phyloP scores from a whole-genome alignment of 208 protist species.

The Phytomonas sp. region DNA sequence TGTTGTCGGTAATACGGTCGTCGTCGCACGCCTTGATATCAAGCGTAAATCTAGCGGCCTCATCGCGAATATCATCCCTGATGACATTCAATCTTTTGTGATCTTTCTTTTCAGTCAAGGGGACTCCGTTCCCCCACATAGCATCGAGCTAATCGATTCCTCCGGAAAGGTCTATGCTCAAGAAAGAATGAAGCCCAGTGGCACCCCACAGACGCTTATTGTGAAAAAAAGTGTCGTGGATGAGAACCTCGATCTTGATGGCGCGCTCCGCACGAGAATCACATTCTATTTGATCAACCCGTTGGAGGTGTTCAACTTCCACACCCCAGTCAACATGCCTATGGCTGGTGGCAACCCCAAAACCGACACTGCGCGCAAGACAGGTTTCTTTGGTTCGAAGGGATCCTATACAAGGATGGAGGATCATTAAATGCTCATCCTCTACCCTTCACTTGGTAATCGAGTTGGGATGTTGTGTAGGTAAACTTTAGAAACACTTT shows the following conservation, averaged over 20 bases:
- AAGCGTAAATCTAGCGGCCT: conserved; percentile 32
- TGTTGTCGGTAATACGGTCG: conserved; percentile 28
- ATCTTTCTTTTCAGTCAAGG: conserved; percentile 75
- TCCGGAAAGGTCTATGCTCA: conserved; percentile 26
- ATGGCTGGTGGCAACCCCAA: neutral
- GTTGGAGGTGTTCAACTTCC: conserved; percentile 40
- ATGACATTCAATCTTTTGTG: conserved; percentile 39
- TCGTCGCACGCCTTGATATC: conserved; percentile 48
- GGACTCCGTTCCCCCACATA: conserved; percentile 54
- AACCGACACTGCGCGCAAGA: neutral
- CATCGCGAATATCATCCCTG: conserved; percentile 20
- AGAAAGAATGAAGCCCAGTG: conserved; percentile 27
- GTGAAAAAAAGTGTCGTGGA: conserved; percentile 29
- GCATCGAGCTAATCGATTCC: conserved; percentile 52
- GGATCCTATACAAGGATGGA: neutral
- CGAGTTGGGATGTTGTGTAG: neutral
- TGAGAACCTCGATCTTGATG: conserved; percentile 20
- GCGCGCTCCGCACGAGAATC: conserved; percentile 37
- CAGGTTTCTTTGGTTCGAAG: neutral
- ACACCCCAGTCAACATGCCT: conserved; percentile 5
- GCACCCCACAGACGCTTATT: conserved; percentile 34
- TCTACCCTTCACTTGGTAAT: neutral
- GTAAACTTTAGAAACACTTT: neutral
- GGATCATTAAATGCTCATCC: neutral
- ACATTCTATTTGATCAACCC: conserved; percentile 44